Percentiles rank a stretch among this genome's conserved stretches.
phyloP scores from a whole-genome alignment of 495 filamentous ascomycete genomes.

The Hypomontagnella monticulosa region DNA sequence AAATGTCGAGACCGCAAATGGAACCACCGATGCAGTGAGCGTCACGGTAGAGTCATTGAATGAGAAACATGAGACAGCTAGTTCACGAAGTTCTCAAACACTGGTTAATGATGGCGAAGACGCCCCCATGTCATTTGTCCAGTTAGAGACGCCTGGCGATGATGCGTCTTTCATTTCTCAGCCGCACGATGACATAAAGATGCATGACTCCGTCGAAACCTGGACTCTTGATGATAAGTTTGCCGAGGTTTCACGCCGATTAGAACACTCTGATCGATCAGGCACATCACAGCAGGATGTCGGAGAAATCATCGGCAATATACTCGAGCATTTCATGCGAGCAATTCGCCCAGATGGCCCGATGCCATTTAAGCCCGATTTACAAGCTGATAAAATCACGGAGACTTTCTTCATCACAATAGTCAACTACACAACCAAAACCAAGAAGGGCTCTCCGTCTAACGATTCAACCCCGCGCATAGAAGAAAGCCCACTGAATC shows the following conservation, averaged over 20 bases:
- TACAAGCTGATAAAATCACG: constrained; percentile 81
- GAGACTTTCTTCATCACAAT: constrained; percentile 63
- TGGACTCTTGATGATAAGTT: constrained; percentile 54
- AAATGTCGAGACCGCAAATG: constrained; percentile 4
- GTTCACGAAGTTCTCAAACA: constrained; percentile 55
- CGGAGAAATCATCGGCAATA: constrained; percentile 91
- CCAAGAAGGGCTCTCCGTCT: constrained; percentile 20
- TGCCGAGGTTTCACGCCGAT: constrained; percentile 45
- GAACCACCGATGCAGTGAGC: constrained; percentile 13
- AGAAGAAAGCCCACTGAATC: constrained; percentile 43
- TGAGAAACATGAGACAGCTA: constrained; percentile 45
- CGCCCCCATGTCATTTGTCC: constrained; percentile 8
- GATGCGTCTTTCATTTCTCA: neutral
- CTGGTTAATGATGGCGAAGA: constrained; percentile 53
- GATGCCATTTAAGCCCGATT: constrained; percentile 63
- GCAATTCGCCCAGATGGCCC: constrained; percentile 73
- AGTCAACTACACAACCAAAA: constrained; percentile 54
- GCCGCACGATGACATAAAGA: constrained; percentile 28
- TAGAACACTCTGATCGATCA: constrained; percentile 55
- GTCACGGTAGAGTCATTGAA: constrained; percentile 40
- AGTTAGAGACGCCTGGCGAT: constrained; percentile 9
- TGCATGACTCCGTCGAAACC: constrained; percentile 34
- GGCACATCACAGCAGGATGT: constrained; percentile 82
- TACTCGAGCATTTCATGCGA: constrained; percentile 87
- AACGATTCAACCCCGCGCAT: neutral